Evolutionary conservation across 345 rosid genomes (phyloP).

Genomic region (Zanthoxylum bungeanum): DNA sequence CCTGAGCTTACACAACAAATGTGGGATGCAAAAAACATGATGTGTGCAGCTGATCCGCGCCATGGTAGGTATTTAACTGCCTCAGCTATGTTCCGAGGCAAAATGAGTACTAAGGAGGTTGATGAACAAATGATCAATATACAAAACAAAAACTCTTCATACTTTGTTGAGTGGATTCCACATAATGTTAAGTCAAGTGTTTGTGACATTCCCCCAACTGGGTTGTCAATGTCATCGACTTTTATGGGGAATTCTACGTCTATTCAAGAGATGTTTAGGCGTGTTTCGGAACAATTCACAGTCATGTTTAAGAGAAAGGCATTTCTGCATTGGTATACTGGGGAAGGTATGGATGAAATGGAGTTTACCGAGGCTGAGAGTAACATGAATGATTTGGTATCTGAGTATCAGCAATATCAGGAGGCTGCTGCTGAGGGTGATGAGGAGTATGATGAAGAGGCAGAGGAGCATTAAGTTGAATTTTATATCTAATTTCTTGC

Average conservation of each 20-base stretch:
- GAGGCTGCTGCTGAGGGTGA: constrained; percentile 67
- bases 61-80: constrained; percentile 88
- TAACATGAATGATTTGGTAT: constrained; percentile 88
- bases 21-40: constrained; percentile 88
- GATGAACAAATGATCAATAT: constrained; percentile 93
- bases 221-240: constrained; percentile 76
- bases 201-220: constrained; percentile 74
- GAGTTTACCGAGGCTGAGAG: constrained; percentile 93
- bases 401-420: constrained; percentile 88
- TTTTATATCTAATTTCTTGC: neutral
- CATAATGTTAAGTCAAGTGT: constrained; percentile 77
- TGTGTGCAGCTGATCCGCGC: constrained; percentile 89
- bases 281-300: constrained; percentile 58
- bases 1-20: constrained; percentile 84
- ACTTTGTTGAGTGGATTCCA: constrained; percentile 73
- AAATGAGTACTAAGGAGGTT: constrained; percentile 90
- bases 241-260: constrained; percentile 78
- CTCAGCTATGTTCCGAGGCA: constrained; percentile 87
- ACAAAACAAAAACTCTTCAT: constrained; percentile 91
- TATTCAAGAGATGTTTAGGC: constrained; percentile 61
- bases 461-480: too few relatives aligned
- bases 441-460: constrained; percentile 59
- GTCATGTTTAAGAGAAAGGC: constrained; percentile 65
- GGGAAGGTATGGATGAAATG: constrained; percentile 99
- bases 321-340: constrained; percentile 83